Evolutionary conservation across 2,329 filamentous ascomycete species (phyloP), one percentile per base, ranked within the genome.

Genomic region (Cryphonectria japonica): DNA sequence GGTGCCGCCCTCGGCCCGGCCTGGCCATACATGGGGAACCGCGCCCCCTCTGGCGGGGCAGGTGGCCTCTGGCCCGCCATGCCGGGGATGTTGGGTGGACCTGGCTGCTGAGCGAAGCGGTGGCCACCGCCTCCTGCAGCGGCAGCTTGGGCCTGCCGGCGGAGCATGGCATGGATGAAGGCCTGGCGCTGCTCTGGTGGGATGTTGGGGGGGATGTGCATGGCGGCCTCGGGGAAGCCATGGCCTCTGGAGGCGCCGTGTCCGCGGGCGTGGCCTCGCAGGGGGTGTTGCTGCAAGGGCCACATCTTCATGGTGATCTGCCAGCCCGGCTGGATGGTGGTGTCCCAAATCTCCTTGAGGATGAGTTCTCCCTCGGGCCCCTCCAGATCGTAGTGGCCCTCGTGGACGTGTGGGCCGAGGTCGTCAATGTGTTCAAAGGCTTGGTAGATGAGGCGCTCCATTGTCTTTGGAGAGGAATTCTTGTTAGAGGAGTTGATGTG

Each of bases 361-460:
- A 96, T 95, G 74, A 95, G 94, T 78, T 96, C 92, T 57, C 91
- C 91, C 76, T 93, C 89, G 5, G 93, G 92, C 0, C 92, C 93
- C 67, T 93, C 87, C 59, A 96, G 83, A 78, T 96, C 93, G 79
- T 94, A 96, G 77, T 93, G 92, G 0, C 93, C 92, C 71, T 92
- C 87, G 74, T 90, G 88, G 37, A 96, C 93, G 75, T 94, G 91
- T 22, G 89, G 90, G 0, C 92, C 92, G 68, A 95, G 89, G 16
- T 91, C 84, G 65, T 94, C 92, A 66, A 96, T 91, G 75, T 95
- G 92, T 29, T 92, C 79, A 78, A 96, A 96, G 26, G 93, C 93
- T 82, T 95, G 93, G 77, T 92, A 92, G 79, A 96, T 50, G 52
- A 96, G 86, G 63, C 93, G 91, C 79, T 95, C 92, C 92, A 96